Evolutionary conservation across 345 rosid species (phyloP).

Genomic region (Psidium guajava): DNA sequence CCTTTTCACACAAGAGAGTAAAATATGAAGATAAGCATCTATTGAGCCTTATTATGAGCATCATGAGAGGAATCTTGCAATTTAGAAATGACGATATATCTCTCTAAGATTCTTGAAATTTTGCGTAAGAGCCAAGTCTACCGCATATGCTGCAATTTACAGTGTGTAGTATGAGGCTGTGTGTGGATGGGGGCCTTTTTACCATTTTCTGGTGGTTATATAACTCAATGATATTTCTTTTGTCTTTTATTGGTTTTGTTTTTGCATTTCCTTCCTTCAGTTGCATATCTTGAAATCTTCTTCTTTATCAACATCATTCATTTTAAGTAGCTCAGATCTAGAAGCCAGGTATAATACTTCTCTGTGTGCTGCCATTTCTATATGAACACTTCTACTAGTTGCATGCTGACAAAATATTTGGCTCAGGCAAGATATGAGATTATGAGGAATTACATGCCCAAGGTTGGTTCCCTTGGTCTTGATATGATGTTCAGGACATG

Average conservation of each 20-base stretch:
- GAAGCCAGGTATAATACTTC: not conserved
- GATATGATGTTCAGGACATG: constrained; percentile 99
- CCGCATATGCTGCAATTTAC: not conserved
- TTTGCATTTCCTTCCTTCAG: not conserved
- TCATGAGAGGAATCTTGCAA: not conserved
- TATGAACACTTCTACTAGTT: not conserved
- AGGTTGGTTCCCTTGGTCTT: constrained; percentile 91
- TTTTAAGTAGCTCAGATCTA: not conserved
- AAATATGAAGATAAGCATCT: not conserved
- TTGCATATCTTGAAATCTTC: not conserved
- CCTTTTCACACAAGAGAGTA: not conserved
- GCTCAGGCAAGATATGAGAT: constrained; percentile 95
- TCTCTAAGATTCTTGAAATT: not conserved
- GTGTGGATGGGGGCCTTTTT: not conserved
- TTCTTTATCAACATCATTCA: not conserved
- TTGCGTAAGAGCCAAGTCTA: not conserved
- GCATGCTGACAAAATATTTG: constrained; percentile 13
- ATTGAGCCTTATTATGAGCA: not conserved
- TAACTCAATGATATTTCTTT: not conserved
- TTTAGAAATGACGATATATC: not conserved
- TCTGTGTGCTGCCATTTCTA: not conserved
- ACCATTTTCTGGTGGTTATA: not conserved
- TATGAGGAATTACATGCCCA: constrained; percentile 97
- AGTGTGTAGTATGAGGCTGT: not conserved
- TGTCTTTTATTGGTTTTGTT: not conserved